A percentile compares a stretch with the other conserved stretches of the same genome.
phyloP scores from a whole-genome alignment of 73 alveolate genomes.

The Diophrys appendiculata region DNA sequence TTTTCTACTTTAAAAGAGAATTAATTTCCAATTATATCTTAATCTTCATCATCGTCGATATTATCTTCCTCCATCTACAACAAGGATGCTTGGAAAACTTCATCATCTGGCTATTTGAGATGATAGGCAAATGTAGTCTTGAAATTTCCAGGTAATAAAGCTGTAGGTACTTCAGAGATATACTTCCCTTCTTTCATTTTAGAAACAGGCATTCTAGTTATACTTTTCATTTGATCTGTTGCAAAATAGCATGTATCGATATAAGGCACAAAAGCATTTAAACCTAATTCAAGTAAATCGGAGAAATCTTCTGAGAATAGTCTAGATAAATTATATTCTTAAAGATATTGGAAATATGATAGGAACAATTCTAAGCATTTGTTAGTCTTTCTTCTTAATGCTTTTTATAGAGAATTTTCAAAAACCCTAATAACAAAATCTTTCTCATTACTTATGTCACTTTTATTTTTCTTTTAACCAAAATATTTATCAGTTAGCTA shows the following conservation, averaged over 20 bases:
- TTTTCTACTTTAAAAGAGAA: no score
- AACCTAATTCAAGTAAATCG: background rate
- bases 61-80: no score
- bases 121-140: background rate
- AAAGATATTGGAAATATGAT: background rate
- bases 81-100: no score
- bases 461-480: background rate
- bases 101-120: background rate
- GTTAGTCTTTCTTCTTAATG: background rate
- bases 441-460: background rate
- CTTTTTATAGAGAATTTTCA: background rate
- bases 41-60: no score
- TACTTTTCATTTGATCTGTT: constrained; percentile 7
- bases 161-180: background rate
- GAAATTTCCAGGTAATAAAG: background rate
- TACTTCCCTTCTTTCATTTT: constrained; percentile 1
- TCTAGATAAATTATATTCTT: constrained; percentile 6
- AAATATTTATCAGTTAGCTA: background rate
- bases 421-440: background rate
- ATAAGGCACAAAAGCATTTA: constrained; percentile 7
- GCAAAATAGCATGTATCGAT: constrained; percentile 13
- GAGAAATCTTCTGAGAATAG: background rate
- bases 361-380: background rate
- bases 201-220: background rate
- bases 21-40: no score